A percentile compares a stretch with the other conserved stretches of the same genome.
Evolutionary conservation across 495 filamentous ascomycete species (phyloP).

Genomic region (Cercophora newfieldiana): DNA sequence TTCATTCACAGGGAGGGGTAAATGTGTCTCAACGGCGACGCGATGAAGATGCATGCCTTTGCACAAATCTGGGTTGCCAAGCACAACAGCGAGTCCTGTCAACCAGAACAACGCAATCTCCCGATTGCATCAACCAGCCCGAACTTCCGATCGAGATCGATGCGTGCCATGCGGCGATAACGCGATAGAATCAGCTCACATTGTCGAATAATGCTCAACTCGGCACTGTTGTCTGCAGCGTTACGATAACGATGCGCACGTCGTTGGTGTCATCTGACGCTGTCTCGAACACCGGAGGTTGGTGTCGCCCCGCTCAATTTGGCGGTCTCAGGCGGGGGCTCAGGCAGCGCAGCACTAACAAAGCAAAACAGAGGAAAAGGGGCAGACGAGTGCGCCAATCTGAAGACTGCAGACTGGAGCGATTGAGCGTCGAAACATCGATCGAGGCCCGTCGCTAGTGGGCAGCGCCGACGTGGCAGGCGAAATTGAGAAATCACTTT

Average conservation of each 20-base stretch:
- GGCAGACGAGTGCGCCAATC: not conserved
- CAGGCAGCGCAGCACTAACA: not conserved
- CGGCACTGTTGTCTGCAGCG: not conserved
- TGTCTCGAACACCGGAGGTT: not conserved
- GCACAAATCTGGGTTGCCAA: too few relatives aligned
- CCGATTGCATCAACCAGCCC: not conserved
- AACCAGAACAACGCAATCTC: not conserved
- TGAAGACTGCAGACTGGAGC: not conserved
- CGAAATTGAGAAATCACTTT: constrained; percentile 18
- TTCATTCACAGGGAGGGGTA: too few relatives aligned
- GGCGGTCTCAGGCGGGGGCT: not conserved
- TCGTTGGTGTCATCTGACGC: constrained; percentile 2
- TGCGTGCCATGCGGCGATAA: constrained; percentile 12
- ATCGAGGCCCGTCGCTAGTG: constrained; percentile 8
- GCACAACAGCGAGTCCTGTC: too few relatives aligned
- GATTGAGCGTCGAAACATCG: not conserved
- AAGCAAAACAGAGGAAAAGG: constrained; percentile 6
- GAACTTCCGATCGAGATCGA: constrained; percentile 12
- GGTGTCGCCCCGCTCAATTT: not conserved
- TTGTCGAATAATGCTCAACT: constrained; percentile 10
- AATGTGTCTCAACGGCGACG: too few relatives aligned
- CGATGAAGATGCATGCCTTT: too few relatives aligned
- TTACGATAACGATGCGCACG: constrained; percentile 4
- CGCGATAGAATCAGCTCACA: not conserved
- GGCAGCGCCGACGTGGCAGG: constrained; percentile 20